A percentile compares a stretch with the other conserved stretches of the same genome.
Evolutionary conservation across 306 rosid species (phyloP).

Genomic region (Trifolium subterraneum): DNA sequence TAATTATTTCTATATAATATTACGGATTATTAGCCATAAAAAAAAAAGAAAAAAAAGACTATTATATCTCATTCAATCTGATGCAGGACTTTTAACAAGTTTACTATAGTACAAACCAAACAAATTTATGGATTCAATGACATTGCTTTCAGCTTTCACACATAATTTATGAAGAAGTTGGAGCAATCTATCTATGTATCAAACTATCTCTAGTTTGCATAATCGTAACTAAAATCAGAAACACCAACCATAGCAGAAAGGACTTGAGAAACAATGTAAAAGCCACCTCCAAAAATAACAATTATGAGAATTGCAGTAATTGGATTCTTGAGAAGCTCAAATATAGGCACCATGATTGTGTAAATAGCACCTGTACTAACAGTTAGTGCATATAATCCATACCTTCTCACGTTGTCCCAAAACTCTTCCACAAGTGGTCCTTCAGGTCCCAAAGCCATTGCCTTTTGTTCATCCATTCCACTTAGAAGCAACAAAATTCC

Average conservation of each 20-base stretch:
- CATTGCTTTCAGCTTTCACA: background rate
- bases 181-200: background rate
- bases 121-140: background rate
- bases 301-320: constrained; percentile 79
- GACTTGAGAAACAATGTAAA: constrained; percentile 74
- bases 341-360: constrained; percentile 64
- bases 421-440: constrained; percentile 94
- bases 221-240: constrained; percentile 76
- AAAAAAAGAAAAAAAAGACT: too few relatives aligned
- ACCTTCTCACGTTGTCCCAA: constrained; percentile 94
- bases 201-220: constrained; percentile 21
- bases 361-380: constrained; percentile 90
- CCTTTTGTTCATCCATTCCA: constrained; percentile 67
- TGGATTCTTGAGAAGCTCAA: constrained; percentile 82
- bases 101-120: background rate
- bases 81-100: background rate
- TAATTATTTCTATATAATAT: too few relatives aligned
- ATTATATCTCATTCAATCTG: background rate
- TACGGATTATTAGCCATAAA: too few relatives aligned
- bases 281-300: constrained; percentile 63
- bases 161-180: too few relatives aligned
- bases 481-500: constrained; percentile 61
- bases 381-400: constrained; percentile 77
- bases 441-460: constrained; percentile 86
- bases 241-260: constrained; percentile 92